phyloP scores from a whole-genome alignment of 1,139 yeast species.

The Hansenula anomala region DNA sequence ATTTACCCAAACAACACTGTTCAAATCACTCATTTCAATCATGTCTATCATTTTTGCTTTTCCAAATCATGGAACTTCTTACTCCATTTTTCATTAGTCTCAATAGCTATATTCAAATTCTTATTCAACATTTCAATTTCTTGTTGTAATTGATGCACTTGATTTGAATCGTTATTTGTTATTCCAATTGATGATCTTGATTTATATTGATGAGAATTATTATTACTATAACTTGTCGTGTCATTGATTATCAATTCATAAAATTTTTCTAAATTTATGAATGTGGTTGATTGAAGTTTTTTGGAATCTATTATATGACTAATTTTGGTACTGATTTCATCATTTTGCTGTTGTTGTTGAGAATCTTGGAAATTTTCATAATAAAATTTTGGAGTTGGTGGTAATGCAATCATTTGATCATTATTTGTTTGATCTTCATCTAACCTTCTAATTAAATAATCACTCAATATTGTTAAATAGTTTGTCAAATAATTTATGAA shows the following conservation, averaged over 20 bases:
- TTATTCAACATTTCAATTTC: slow-evolving; percentile 35
- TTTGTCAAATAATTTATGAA: slow-evolving; percentile 30
- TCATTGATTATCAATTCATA: slow-evolving; percentile 10
- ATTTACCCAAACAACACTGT: not conserved
- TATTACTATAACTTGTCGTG: no score
- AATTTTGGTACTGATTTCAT: slow-evolving; percentile 4
- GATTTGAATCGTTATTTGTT: slow-evolving; percentile 8
- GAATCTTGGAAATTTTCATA: slow-evolving; percentile 3
- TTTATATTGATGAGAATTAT: no score
- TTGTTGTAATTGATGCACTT: slow-evolving; percentile 27
- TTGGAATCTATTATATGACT: slow-evolving; percentile 22
- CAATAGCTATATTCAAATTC: slow-evolving; percentile 42
- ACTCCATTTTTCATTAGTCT: slow-evolving; percentile 45
- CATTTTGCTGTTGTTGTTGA: not conserved
- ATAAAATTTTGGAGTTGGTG: slow-evolving; percentile 14
- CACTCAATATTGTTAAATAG: slow-evolving; percentile 20
- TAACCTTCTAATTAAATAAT: not conserved
- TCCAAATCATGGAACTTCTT: slow-evolving; percentile 12
- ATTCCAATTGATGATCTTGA: not conserved
- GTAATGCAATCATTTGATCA: slow-evolving; percentile 1
- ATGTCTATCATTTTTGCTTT: not conserved
- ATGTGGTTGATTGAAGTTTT: slow-evolving; percentile 5
- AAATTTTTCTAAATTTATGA: slow-evolving; percentile 10
- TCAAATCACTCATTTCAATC: not conserved
- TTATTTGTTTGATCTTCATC: not conserved